phyloP scores from a whole-genome alignment of 23 red algal genomes.

The Chondrus crispus region DNA sequence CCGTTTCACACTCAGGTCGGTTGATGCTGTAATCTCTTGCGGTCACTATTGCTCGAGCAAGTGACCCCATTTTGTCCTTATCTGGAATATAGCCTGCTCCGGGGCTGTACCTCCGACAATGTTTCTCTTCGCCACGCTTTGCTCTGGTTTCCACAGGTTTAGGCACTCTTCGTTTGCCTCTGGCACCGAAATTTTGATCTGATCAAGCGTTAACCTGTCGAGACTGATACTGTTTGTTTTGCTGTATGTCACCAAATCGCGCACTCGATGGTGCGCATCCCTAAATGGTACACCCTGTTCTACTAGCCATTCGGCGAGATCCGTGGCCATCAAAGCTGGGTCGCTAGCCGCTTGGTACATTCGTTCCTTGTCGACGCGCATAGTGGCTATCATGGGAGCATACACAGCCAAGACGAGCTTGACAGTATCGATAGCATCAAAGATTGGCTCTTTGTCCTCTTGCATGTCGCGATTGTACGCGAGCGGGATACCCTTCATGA shows the following conservation, averaged over 20 bases:
- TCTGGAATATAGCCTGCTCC: conserved; percentile 64
- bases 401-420: conserved; percentile 85
- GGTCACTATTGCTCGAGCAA: conserved; percentile 16
- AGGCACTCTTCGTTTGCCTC: conserved; percentile 93
- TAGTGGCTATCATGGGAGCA: conserved; percentile 77
- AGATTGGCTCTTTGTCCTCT: conserved; percentile 97
- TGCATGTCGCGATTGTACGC: conserved; percentile 99
- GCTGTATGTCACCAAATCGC: conserved; percentile 79
- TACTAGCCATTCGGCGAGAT: conserved; percentile 99
- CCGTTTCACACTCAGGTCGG: no score
- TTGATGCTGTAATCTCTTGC: not conserved
- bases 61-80: conserved; percentile 58
- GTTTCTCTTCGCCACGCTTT: conserved; percentile 71
- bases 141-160: conserved; percentile 83
- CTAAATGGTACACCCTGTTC: conserved; percentile 89
- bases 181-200: conserved; percentile 77
- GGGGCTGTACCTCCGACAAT: conserved; percentile 88
- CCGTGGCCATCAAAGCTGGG: conserved; percentile 96
- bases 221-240: conserved; percentile 43
- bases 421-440: conserved; percentile 89
- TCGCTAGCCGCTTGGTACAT: conserved; percentile 88
- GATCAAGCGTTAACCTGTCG: conserved; percentile 74
- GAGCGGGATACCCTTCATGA: conserved; percentile 97
- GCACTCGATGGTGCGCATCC: conserved; percentile 93
- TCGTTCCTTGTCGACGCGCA: conserved; percentile 76